Base-by-base conservation (phyloP, 2,329 filamentous ascomycete species). In the Orbilia quercus region DNA sequence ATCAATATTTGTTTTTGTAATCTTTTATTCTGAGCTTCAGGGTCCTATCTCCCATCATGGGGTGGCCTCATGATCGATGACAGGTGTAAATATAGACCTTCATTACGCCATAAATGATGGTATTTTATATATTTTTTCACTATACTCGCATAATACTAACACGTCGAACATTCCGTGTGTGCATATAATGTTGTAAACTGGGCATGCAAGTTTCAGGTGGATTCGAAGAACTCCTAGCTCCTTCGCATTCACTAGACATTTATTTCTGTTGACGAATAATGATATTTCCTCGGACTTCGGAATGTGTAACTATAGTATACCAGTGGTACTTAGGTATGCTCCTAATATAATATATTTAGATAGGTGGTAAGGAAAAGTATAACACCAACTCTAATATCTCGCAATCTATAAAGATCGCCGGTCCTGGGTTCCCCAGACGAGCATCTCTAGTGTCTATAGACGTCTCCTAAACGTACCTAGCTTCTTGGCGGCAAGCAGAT, bases 51-150 rank as follows among this genome's bases (percentile, higher is more conserved):
- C 42, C 48, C 36, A 34, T 31, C 42, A 57, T 16, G 58, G 40
- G 6, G 34, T 40, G n/a, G 34, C 45, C 63, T 67, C 54, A 67
- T 67, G 63, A 67, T 57, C 63, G 44, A 45, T 59, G 63, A 67
- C 53, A 59, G 63, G 16, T 67, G 51, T 57, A 67, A 59, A 51
- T 67, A 51, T 67, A 67, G 53, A 28, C 20, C 16, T 20, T 45
- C 2, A 20, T 22, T n/a, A 38, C 20, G 14, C 22, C 5, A 18
- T 20, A n/a, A n/a, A n/a, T n/a, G n/a, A n/a, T n/a, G n/a, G n/a
- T n/a, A 25, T 14, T 18, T 9, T 25, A 5, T n/a, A n/a, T n/a
- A n/a, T n/a, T n/a, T n/a, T n/a, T n/a, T n/a, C n/a, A n/a, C n/a
- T n/a, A n/a, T n/a, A n/a, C n/a, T n/a, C n/a, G n/a, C n/a, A n/a